Evolutionary conservation across 2,329 filamentous ascomycete genomes (phyloP).

Genomic region (Ceratocystis cubensis): DNA sequence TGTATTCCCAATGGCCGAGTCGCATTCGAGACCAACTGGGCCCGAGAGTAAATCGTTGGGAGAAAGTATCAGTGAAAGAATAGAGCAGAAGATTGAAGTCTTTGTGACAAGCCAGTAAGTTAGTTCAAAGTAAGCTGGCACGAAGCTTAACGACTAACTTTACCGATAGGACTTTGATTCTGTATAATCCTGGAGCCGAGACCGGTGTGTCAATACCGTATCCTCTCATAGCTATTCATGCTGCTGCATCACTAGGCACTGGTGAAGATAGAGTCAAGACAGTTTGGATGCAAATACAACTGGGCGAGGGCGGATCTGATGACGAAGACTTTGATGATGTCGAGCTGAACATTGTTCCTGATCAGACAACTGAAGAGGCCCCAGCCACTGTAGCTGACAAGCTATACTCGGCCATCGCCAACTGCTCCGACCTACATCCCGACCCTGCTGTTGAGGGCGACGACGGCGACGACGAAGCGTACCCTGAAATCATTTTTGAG

Average conservation of each 20-base stretch:
- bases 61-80: slow-evolving; percentile 29
- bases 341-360: slow-evolving; percentile 54
- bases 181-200: slow-evolving; percentile 48
- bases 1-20: slow-evolving; percentile 36
- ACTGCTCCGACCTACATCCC: slow-evolving; percentile 64
- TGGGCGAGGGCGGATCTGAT: slow-evolving; percentile 42
- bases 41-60: slow-evolving; percentile 25
- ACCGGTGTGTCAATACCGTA: slow-evolving; percentile 60
- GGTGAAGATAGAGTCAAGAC: slow-evolving; percentile 33
- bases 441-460: slow-evolving; percentile 50
- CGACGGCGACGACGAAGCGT: slow-evolving; percentile 42
- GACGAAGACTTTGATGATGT: slow-evolving; percentile 52
- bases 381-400: slow-evolving; percentile 27
- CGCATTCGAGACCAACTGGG: slow-evolving; percentile 28
- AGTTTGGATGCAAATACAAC: slow-evolving; percentile 57
- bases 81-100: slow-evolving; percentile 41
- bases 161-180: slow-evolving; percentile 36
- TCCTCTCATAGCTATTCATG: slow-evolving; percentile 62
- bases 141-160: background rate
- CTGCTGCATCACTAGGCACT: slow-evolving; percentile 42
- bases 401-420: slow-evolving; percentile 58
- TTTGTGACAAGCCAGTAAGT: slow-evolving; percentile 48
- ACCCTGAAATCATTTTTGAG: slow-evolving; percentile 41
- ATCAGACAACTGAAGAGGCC: slow-evolving; percentile 24
- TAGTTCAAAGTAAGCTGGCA: background rate